Percentiles rank a stretch among this genome's conserved stretches.
Evolutionary conservation across 2,329 filamentous ascomycete species (phyloP).

Genomic region (Verticillium longisporum): DNA sequence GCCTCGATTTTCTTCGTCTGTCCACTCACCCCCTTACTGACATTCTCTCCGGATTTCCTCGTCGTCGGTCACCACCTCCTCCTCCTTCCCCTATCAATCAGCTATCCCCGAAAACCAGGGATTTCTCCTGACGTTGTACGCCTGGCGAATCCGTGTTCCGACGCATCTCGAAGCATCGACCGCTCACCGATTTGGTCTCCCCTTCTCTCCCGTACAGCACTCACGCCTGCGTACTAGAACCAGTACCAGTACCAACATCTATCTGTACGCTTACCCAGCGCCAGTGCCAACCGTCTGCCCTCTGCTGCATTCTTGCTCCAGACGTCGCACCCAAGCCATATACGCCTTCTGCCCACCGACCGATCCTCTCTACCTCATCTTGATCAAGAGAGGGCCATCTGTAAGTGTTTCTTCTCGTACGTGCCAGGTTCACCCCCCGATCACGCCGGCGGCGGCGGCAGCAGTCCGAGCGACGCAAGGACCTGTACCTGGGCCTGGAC

Average conservation of each 20-base stretch:
- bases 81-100: neutral
- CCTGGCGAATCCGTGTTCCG: neutral
- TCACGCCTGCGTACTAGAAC: neutral
- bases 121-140: neutral
- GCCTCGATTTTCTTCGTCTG: neutral
- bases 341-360: neutral
- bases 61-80: neutral
- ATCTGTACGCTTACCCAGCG: neutral
- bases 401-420: neutral
- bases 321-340: neutral
- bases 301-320: neutral
- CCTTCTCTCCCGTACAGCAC: neutral
- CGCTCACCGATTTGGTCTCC: neutral
- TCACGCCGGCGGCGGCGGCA: neutral
- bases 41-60: neutral
- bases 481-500: neutral
- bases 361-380: neutral
- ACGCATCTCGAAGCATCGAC: neutral
- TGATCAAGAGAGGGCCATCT: neutral
- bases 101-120: neutral
- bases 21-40: neutral
- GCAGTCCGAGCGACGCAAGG: neutral
- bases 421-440: neutral
- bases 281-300: neutral
- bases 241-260: neutral